Evolutionary conservation across 225 moss, liverwort and hornwort genomes (phyloP).

Genomic region (Neckera pumila): DNA sequence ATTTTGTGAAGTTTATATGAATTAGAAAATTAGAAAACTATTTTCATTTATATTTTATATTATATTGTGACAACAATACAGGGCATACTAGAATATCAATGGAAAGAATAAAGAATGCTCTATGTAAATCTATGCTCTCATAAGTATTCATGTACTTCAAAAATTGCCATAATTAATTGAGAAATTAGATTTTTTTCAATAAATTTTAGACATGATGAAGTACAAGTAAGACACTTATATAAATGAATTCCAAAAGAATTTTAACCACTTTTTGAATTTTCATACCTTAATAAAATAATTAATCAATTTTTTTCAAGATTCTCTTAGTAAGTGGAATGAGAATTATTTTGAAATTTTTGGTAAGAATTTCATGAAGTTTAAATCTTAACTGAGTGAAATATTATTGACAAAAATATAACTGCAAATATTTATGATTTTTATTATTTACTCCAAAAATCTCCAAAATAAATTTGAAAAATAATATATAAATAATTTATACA

Average conservation of each 20-base stretch:
- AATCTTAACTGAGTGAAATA: neutral
- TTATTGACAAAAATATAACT: neutral
- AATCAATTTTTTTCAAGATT: too few species aligned
- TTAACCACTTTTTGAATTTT: too few species aligned
- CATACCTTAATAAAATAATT: too few species aligned
- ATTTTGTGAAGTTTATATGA: too few species aligned
- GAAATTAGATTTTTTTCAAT: neutral
- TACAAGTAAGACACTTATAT: neutral
- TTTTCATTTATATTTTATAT: too few species aligned
- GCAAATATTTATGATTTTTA: neutral
- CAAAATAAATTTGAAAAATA: too few species aligned
- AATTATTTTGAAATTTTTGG: neutral
- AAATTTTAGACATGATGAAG: neutral
- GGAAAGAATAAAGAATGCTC: neutral
- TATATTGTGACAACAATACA: too few species aligned
- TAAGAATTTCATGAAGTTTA: neutral
- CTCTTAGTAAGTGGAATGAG: rapidly evolving
- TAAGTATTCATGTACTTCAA: neutral
- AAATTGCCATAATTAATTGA: neutral
- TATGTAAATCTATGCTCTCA: neutral
- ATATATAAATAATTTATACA: too few species aligned
- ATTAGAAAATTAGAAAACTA: too few species aligned
- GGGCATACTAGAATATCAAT: too few species aligned
- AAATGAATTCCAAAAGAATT: too few species aligned
- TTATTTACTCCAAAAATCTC: too few species aligned